phyloP scores from a whole-genome alignment of 495 filamentous ascomycete species.

The Hypomontagnella submonticulosa region DNA sequence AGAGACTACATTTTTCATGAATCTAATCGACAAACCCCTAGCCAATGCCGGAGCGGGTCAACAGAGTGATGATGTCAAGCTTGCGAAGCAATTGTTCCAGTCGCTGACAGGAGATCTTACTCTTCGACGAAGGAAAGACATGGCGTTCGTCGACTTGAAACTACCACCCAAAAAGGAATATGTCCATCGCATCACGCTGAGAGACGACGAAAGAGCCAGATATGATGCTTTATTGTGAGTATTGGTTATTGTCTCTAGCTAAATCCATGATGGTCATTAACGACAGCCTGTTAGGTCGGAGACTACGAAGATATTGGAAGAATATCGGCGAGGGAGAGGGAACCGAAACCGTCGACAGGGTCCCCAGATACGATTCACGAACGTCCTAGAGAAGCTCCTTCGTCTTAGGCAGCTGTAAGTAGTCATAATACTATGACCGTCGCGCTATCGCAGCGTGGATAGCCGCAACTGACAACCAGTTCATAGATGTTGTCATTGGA shows the following conservation, averaged over 20 bases:
- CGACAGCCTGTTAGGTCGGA: slow-evolving; percentile 64
- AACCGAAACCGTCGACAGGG: not conserved
- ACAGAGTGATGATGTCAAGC: slow-evolving; percentile 1
- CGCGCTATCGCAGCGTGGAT: not conserved
- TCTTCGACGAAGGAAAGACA: slow-evolving; percentile 85
- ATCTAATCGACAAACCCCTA: slow-evolving; percentile 77
- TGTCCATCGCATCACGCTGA: slow-evolving; percentile 80
- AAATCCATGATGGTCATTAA: slow-evolving; percentile 11
- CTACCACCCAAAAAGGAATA: slow-evolving; percentile 83
- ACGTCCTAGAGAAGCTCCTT: slow-evolving; percentile 81
- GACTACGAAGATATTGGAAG: slow-evolving; percentile 75
- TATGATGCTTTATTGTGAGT: slow-evolving; percentile 79
- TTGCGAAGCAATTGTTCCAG: slow-evolving; percentile 72
- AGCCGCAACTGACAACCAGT: slow-evolving; percentile 21
- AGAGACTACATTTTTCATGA: slow-evolving; percentile 78
- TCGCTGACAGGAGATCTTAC: slow-evolving; percentile 85
- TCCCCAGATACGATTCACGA: slow-evolving; percentile 66
- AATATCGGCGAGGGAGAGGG: slow-evolving; percentile 63
- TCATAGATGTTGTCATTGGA: slow-evolving; percentile 81
- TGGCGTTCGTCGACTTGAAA: slow-evolving; percentile 87
- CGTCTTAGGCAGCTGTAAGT: slow-evolving; percentile 78
- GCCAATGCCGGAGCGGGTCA: slow-evolving; percentile 64
- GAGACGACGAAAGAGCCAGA: slow-evolving; percentile 78
- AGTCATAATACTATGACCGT: not conserved
- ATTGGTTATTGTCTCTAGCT: not conserved